These are phyloP conservation scores for Suillus brevipes DNA, from an alignment of 768 basidiomycete genomes.

Conservation along the genomic window DNA sequence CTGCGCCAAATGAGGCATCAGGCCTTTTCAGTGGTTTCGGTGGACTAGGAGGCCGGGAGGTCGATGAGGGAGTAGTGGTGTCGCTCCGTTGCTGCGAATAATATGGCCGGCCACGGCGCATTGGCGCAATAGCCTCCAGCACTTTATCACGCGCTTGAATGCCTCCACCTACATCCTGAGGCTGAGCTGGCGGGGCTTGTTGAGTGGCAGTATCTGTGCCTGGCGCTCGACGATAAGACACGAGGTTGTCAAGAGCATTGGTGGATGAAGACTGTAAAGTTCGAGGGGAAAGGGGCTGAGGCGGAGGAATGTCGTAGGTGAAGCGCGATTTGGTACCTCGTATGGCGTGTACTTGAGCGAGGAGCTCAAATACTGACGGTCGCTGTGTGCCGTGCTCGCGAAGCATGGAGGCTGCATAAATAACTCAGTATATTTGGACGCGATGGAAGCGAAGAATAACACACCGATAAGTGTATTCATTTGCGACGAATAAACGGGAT, in stretches of 20 bases:
- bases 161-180: conserved; percentile 46
- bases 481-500: conserved; percentile 81
- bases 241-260: conserved; percentile 37
- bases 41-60: conserved; percentile 27
- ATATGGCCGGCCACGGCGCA: conserved; percentile 69
- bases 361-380: conserved; percentile 85
- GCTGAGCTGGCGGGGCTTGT: conserved; percentile 12
- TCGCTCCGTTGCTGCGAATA: conserved; percentile 34
- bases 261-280: conserved; percentile 30
- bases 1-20: conserved; percentile 31
- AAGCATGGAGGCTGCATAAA: conserved; percentile 77
- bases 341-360: conserved; percentile 79
- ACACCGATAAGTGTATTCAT: conserved; percentile 83
- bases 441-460: conserved; percentile 21
- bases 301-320: conserved; percentile 58
- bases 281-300: conserved; percentile 48
- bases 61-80: conserved; percentile 34
- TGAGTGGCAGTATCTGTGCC: conserved; percentile 18
- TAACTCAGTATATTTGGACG: conserved; percentile 15
- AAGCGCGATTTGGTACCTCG: conserved; percentile 85
- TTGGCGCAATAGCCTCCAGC: conserved; percentile 76
- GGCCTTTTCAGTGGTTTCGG: conserved; percentile 12
- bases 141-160: conserved; percentile 75
- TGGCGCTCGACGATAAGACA: conserved; percentile 37
- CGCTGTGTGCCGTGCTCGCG: conserved; percentile 86